A percentile compares a stretch with the other conserved stretches of the same genome.
phyloP scores from a whole-genome alignment of 2,329 filamentous ascomycete species.

The Aspergillus sp. region DNA sequence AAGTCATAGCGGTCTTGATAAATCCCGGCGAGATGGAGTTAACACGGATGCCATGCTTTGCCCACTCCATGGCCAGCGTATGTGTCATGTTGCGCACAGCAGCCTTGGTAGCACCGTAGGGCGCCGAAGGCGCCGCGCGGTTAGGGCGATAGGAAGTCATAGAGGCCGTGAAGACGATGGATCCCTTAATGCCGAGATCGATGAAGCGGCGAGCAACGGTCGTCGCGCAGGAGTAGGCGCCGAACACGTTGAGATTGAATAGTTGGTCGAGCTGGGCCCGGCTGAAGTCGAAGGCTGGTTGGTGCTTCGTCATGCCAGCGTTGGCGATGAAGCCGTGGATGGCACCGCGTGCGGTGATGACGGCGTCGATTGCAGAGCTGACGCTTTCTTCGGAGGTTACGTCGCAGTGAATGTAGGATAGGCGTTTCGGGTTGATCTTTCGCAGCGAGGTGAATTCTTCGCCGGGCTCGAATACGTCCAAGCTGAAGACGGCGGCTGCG shows the following conservation, averaged over 20 bases:
- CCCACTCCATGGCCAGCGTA: constrained; percentile 48
- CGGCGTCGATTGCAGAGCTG: constrained; percentile 40
- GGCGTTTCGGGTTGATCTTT: constrained; percentile 40
- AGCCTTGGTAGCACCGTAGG: constrained; percentile 47
- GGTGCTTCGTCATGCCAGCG: constrained; percentile 47
- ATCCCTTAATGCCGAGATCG: constrained; percentile 35
- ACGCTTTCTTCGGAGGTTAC: constrained; percentile 46
- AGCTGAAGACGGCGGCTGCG: constrained; percentile 40
- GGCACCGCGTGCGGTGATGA: constrained; percentile 38
- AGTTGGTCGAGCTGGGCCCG: constrained; percentile 37
- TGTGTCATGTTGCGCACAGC: constrained; percentile 32
- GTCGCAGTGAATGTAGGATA: constrained; percentile 48
- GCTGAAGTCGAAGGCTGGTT: constrained; percentile 43
- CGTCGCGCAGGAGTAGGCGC: constrained; percentile 26
- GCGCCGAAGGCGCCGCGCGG: constrained; percentile 42
- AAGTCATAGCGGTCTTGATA: constrained; percentile 47
- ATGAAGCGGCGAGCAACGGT: constrained; percentile 36
- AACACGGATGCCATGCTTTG: constrained; percentile 34
- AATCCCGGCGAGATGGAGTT: constrained; percentile 50
- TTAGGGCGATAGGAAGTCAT: constrained; percentile 51
- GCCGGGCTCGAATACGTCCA: constrained; percentile 39
- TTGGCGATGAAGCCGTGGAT: constrained; percentile 47
- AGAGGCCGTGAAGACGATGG: constrained; percentile 45
- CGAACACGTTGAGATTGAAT: constrained; percentile 43
- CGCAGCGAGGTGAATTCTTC: constrained; percentile 35